Evolutionary conservation across 2,329 filamentous ascomycete species (phyloP), one percentile per base, ranked within the genome.

Genomic region (Alternaria sp.): DNA sequence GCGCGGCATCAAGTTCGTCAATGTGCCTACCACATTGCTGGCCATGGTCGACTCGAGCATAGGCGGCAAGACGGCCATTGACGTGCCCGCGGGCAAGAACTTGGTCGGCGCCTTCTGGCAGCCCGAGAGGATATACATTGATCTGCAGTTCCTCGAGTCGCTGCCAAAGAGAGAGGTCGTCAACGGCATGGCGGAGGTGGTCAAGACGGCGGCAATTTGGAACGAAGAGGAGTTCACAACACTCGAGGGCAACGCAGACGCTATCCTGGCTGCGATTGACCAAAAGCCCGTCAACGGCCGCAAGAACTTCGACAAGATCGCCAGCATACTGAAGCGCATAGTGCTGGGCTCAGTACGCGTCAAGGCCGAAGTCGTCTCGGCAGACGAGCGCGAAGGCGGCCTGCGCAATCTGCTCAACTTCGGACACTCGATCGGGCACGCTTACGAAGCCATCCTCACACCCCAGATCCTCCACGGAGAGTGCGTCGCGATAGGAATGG

Each of bases 21-120:
- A 99, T 82, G 94, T 99, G 50, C 96, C 96, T 1, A 99, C 96
- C 10, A 97, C 94, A 0, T 85, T 99, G 61, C 86, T 99, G 57
- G 89, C 96, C 68, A 99, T 99, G 96, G 96, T 99, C 45, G 96
- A 99, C 82, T 98, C 95, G 49, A 97, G 94, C 41, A 98, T 99
- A 77, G 96, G 96, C 66, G 96, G 96, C 67, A 99, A 99, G 86
- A 99, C 96, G 10, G 96, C 96, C 60, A 98, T 99, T 80, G 96
- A 99, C 78, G 97, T 93, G 0, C 94, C 95, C 8, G 88, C 94
- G 78, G 96, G 96, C 64, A 99, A 99, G 86, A 99, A 99, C 78
- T 83, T 99, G 66, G 90, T 99, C 60, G 96, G 96, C 5, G 90
- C 95, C 33, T 98, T 99, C 82, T 98, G 95, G 94, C 96, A 99